A percentile compares a stretch with the other conserved stretches of the same genome.
Conservation (phyloP, 2,329 filamentous ascomycete species). For the Colletotrichum neosansevieriae region DNA sequence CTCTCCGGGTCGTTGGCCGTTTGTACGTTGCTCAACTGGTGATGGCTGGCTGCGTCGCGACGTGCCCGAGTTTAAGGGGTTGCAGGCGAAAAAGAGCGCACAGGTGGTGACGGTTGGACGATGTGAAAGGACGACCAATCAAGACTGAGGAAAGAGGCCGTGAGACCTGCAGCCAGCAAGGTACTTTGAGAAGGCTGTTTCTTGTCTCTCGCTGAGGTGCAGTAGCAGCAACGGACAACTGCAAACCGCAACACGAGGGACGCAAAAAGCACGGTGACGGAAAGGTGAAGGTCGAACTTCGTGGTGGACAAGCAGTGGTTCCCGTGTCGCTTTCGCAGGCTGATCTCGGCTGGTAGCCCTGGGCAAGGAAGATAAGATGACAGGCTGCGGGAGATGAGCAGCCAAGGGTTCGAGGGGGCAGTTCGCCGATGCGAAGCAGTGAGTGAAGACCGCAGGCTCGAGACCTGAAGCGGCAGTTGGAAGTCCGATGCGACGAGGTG, state of each 20-base stretch:
- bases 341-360: slow-evolving; percentile 32
- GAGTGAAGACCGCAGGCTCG: neutral
- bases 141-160: slow-evolving; percentile 1
- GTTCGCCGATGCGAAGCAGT: neutral
- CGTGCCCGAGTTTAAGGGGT: slow-evolving; percentile 36
- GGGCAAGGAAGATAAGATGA: slow-evolving; percentile 33
- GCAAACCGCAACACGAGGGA: neutral
- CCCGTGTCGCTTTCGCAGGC: slow-evolving; percentile 14
- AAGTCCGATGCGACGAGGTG: neutral
- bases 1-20: slow-evolving; percentile 14
- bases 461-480: slow-evolving; percentile 29
- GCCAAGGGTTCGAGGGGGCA: slow-evolving; percentile 18
- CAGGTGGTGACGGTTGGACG: slow-evolving; percentile 21
- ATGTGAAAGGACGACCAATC: slow-evolving; percentile 27
- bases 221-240: slow-evolving; percentile 22
- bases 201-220: slow-evolving; percentile 40
- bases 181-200: slow-evolving; percentile 9
- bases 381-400: slow-evolving; percentile 38
- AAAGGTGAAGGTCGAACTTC: slow-evolving; percentile 14
- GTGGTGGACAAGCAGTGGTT: neutral
- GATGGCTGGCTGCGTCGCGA: slow-evolving; percentile 17
- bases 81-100: slow-evolving; percentile 14
- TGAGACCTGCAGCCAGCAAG: slow-evolving; percentile 32
- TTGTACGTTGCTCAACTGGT: neutral
- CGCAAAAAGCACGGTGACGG: neutral